A percentile compares a stretch with the other conserved stretches of the same genome.
Evolutionary conservation across 257 asterid genomes (phyloP).

Genomic region (Dorcoceras hygrometricum): DNA sequence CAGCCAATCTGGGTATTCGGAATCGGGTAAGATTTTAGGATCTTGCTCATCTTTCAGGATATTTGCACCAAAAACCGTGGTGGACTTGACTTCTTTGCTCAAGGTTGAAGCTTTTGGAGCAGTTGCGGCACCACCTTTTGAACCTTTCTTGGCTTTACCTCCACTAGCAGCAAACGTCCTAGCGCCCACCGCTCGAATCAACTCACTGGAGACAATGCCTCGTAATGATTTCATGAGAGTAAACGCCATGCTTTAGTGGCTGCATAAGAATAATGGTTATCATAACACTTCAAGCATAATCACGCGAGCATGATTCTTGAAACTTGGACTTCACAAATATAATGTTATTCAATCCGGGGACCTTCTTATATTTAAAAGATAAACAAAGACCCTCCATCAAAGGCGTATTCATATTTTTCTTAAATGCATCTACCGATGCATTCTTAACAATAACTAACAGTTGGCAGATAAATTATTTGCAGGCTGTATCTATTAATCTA

Average conservation of each 20-base stretch:
- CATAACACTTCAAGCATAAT: background rate
- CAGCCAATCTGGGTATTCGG: slow-evolving; percentile 91
- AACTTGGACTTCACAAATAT: too few species aligned
- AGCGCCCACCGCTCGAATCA: slow-evolving; percentile 37
- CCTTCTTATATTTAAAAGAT: too few species aligned
- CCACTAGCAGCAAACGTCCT: slow-evolving; percentile 82
- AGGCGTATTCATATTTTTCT: too few species aligned
- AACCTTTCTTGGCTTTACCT: slow-evolving; percentile 77
- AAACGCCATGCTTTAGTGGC: slow-evolving; percentile 43
- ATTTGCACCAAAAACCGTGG: slow-evolving; percentile 75
- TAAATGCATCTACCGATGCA: too few species aligned
- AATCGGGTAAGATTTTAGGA: slow-evolving; percentile 76
- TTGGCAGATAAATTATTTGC: too few species aligned
- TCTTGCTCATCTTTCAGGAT: slow-evolving; percentile 84
- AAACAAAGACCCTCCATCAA: too few species aligned
- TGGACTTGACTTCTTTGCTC: slow-evolving; percentile 91
- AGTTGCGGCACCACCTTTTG: slow-evolving; percentile 74
- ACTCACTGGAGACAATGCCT: slow-evolving; percentile 40
- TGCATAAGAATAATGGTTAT: slow-evolving; percentile 25
- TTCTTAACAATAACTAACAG: too few species aligned
- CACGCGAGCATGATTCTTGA: too few species aligned
- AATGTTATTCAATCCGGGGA: too few species aligned
- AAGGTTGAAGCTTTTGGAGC: slow-evolving; percentile 68
- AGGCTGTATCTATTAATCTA: too few species aligned
- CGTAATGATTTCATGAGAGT: slow-evolving; percentile 39